phyloP scores from a whole-genome alignment of 495 filamentous ascomycete genomes.

The Lasiosphaeris hirsuta region DNA sequence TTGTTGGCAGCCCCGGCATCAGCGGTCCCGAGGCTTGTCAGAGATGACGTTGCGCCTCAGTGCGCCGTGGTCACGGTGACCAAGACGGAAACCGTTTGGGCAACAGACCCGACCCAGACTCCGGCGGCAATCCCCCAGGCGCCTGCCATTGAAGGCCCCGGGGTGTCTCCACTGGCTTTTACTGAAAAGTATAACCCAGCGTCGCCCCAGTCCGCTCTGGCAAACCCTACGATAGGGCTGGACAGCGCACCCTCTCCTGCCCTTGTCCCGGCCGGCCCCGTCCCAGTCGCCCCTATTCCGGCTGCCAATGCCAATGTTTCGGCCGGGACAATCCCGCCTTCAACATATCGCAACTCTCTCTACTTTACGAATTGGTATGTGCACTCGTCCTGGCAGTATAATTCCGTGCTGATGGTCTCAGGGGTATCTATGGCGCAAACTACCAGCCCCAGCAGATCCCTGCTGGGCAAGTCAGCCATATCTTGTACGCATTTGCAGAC shows the following conservation, averaged over 20 bases:
- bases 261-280: too few relatives aligned
- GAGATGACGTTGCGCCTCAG: slow-evolving; percentile 8
- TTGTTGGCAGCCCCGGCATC: slow-evolving; percentile 12
- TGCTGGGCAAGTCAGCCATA: slow-evolving; percentile 72
- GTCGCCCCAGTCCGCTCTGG: background rate
- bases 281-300: too few relatives aligned
- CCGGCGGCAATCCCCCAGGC: background rate
- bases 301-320: too few relatives aligned
- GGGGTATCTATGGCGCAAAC: slow-evolving; percentile 76
- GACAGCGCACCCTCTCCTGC: too few relatives aligned
- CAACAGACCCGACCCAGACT: background rate
- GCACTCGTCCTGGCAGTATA: background rate
- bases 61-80: slow-evolving; percentile 12
- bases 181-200: slow-evolving; percentile 1
- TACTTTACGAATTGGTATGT: slow-evolving; percentile 49
- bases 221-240: background rate
- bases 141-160: background rate
- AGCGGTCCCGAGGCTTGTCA: slow-evolving; percentile 12
- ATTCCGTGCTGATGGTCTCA: slow-evolving; percentile 9
- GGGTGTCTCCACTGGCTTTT: background rate
- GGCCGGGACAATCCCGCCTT: background rate
- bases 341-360: slow-evolving; percentile 33
- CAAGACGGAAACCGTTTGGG: slow-evolving; percentile 6
- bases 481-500: slow-evolving; percentile 87
- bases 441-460: slow-evolving; percentile 77